Percentiles rank a stretch among this genome's conserved stretches.
Conservation (phyloP, 345 rosid species). For the Trapa bicornis region DNA sequence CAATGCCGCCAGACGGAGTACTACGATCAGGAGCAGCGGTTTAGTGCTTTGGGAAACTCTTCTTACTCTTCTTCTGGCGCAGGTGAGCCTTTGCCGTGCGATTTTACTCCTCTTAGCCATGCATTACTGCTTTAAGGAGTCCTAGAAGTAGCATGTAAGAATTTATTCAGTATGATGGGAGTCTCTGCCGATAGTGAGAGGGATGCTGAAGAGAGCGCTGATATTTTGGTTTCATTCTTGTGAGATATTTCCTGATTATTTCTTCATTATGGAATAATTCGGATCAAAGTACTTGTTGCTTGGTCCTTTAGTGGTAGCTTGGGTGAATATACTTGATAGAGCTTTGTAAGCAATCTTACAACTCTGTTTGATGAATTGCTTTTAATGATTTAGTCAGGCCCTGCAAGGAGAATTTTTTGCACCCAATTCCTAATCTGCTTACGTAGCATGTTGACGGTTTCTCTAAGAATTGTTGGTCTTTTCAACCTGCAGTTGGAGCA, state of each 20-base stretch:
- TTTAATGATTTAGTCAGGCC: background rate
- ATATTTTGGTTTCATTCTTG: no score
- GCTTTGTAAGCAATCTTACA: background rate
- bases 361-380: background rate
- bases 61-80: conserved; percentile 8
- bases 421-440: background rate
- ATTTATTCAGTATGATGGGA: background rate
- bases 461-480: background rate
- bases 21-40: conserved; percentile 29
- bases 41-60: background rate
- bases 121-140: background rate
- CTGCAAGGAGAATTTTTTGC: background rate
- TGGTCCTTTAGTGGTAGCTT: background rate
- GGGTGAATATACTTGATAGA: background rate
- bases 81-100: background rate
- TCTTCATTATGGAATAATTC: background rate
- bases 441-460: background rate
- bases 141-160: background rate
- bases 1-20: conserved; percentile 54
- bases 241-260: no score
- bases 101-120: background rate
- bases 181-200: no score
- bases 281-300: background rate
- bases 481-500: conserved; percentile 24
- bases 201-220: no score